Base-by-base conservation (phyloP, 768 basidiomycete genomes). In the Lentinula aciculospora region DNA sequence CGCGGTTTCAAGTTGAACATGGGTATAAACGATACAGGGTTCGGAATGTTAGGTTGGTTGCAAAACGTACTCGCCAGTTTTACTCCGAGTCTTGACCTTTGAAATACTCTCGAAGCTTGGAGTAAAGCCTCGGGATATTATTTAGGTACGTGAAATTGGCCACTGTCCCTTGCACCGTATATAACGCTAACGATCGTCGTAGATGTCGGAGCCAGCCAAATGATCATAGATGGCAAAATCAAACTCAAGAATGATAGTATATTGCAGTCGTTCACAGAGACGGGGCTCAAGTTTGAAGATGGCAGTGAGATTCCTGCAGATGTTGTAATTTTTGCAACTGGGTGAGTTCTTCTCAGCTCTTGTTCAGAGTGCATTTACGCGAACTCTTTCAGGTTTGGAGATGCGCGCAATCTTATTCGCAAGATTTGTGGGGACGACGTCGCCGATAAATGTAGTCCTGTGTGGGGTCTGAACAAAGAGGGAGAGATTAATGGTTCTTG, bases 141-240 rank as follows among this genome's bases (percentile, higher is more conserved):
- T 65, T 66, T 84, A 4, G 83, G 83, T 78, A 53, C 39, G 74
- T 54, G 32, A 27, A 29, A 5, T 3, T 51, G 6, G 15, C 13
- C 9, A 3, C 4, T 45, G 25, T 17, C 9, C n/a, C 37, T 45
- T 21, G 44, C 36, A 42, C 28, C 28, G 13, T 17, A 27, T 28
- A 3, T 13, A n/a, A 27, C 3, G 10, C 5, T 40, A 17, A 44
- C 40, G 2, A 19, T 31, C 29, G 3, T 27, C 1, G 4, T 49
- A 84, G 83, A 85, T 62, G 79, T 79, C 49, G 86, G 85, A 58
- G 82, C 78, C 3, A 79, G 79, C 58, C 78, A 83, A 65, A 71
- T 82, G 59, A 82, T 88, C 60, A 76, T 80, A 28, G 82, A 86
- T 60, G 82, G 85, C 21, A 83, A 86, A 67, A 86, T 89, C 72